Percentiles rank a stretch among this genome's conserved stretches.
Evolutionary conservation across 805 yeast species (phyloP).

Genomic region (Vanderwaltozyma verrucispora): DNA sequence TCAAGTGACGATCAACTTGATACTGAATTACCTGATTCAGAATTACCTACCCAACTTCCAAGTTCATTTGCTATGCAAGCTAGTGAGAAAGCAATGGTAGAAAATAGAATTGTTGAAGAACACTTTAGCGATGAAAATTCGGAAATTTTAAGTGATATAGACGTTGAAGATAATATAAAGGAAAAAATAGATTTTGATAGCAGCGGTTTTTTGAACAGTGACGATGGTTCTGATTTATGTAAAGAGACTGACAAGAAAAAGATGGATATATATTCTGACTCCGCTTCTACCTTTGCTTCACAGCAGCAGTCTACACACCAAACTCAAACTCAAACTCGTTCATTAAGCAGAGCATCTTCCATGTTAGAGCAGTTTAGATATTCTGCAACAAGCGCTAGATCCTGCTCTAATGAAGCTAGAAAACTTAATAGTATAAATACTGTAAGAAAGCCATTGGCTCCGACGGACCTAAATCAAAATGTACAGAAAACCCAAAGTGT

Average conservation of each 20-base stretch:
- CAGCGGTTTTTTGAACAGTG: background rate
- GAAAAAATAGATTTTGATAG: background rate
- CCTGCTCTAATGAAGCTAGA: background rate
- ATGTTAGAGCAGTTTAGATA: background rate
- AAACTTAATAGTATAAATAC: background rate
- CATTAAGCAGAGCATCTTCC: background rate
- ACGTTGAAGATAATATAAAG: background rate
- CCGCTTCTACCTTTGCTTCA: no score
- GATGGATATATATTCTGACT: no score
- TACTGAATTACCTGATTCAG: slow-evolving; percentile 23
- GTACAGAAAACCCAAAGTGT: no score
- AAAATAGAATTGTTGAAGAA: background rate
- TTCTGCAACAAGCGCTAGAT: background rate
- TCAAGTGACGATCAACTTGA: slow-evolving; percentile 10
- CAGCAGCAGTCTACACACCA: no score
- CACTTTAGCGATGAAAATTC: slow-evolving; percentile 8
- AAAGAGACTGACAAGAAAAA: no score
- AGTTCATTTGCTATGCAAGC: slow-evolving; percentile 8
- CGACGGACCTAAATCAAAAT: background rate
- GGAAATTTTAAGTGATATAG: slow-evolving; percentile 6
- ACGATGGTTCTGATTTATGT: background rate
- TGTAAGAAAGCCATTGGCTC: background rate
- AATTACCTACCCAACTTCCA: slow-evolving; percentile 18
- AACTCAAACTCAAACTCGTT: background rate
- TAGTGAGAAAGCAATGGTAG: background rate